A percentile compares a stretch with the other conserved stretches of the same genome.
Conservation (phyloP, 1,284 basidiomycete species). For the Ceratobasidium sp. region DNA sequence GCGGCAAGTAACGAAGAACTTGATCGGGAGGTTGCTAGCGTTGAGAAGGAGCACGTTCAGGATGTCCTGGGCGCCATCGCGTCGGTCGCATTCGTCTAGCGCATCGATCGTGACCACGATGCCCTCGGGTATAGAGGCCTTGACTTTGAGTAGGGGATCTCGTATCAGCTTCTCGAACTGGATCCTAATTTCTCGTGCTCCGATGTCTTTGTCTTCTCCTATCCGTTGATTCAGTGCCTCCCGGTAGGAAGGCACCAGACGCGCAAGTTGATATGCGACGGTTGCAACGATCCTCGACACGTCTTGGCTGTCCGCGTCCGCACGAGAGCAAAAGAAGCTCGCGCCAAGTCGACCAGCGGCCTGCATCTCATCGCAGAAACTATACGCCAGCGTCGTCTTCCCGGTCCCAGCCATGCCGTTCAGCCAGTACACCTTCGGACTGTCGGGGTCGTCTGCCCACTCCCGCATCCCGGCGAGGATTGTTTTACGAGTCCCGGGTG, state of each 20-base stretch:
- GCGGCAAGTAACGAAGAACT: constrained; percentile 35
- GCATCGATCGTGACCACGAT: constrained; percentile 35
- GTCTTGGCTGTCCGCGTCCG: constrained; percentile 16
- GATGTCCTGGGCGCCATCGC: background rate
- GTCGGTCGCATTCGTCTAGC: constrained; percentile 27
- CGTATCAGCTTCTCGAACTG: constrained; percentile 31
- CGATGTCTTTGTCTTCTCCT: background rate
- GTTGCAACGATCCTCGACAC: constrained; percentile 27
- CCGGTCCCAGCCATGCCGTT: constrained; percentile 47
- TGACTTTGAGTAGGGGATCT: background rate
- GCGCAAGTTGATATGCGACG: constrained; percentile 30
- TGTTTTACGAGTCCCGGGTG: constrained; percentile 43
- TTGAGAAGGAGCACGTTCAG: background rate
- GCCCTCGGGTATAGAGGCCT: background rate
- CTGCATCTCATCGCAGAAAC: constrained; percentile 43
- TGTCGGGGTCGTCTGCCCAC: constrained; percentile 37
- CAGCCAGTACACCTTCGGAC: constrained; percentile 47
- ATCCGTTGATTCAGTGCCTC: background rate
- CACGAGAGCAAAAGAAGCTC: constrained; percentile 51
- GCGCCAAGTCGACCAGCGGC: constrained; percentile 48
- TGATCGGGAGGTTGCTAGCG: background rate
- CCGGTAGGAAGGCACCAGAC: background rate
- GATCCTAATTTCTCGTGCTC: background rate
- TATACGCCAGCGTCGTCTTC: constrained; percentile 45
- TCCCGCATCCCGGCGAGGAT: constrained; percentile 42